These are phyloP conservation scores for Spathaspora girioi DNA, from an alignment of 805 yeast genomes.

Conservation along the genomic window DNA sequence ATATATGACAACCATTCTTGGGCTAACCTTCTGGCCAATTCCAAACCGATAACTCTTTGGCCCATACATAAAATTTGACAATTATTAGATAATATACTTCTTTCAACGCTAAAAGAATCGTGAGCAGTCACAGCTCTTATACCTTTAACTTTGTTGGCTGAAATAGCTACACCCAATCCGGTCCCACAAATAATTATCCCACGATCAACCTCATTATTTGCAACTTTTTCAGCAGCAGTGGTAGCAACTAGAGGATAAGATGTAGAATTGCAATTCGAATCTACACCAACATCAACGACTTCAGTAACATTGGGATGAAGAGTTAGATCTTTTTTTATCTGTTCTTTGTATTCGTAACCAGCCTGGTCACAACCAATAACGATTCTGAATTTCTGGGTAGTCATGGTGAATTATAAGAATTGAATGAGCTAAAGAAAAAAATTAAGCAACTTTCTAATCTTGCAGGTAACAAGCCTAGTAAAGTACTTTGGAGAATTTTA, in stretches of 20 bases:
- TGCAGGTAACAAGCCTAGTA: background rate
- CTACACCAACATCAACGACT: conserved; percentile 41
- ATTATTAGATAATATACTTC: conserved; percentile 41
- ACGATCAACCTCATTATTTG: conserved; percentile 39
- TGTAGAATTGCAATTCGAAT: conserved; percentile 23
- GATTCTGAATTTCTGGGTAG: conserved; percentile 16
- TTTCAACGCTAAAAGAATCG: conserved; percentile 44
- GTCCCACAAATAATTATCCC: conserved; percentile 47
- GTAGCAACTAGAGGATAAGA: conserved; percentile 44
- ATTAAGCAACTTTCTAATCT: background rate
- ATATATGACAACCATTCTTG: conserved; percentile 42
- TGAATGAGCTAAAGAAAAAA: background rate
- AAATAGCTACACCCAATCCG: conserved; percentile 47
- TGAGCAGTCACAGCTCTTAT: conserved; percentile 48
- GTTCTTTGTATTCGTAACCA: conserved; percentile 41
- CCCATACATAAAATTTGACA: conserved; percentile 48
- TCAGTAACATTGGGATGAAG: conserved; percentile 21
- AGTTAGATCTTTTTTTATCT: conserved; percentile 31
- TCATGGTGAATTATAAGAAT: background rate
- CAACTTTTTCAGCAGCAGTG: conserved; percentile 39
- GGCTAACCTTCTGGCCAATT: conserved; percentile 40
- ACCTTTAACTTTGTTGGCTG: conserved; percentile 46
- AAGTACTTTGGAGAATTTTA: background rate
- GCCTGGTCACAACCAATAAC: conserved; percentile 44
- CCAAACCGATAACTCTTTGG: conserved; percentile 42